A percentile compares a stretch with the other conserved stretches of the same genome.
phyloP scores from a whole-genome alignment of 1,284 basidiomycete genomes.

The Papiliotrema nemorosa region DNA sequence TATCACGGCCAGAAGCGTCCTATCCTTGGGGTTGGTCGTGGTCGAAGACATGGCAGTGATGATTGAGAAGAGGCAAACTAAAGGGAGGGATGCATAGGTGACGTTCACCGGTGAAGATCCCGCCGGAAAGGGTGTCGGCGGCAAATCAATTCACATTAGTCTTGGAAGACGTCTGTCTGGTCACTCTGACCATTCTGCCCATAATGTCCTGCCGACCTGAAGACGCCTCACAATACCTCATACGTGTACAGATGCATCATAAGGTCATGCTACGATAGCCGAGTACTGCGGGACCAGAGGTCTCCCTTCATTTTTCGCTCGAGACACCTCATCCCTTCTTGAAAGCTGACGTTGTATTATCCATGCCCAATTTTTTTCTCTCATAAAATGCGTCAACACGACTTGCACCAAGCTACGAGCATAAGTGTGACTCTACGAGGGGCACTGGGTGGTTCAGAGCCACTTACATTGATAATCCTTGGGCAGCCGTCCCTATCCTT shows the following conservation, averaged over 20 bases:
- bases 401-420: slow-evolving; percentile 41
- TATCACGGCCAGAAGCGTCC: slow-evolving; percentile 84
- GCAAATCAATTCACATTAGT: too few relatives aligned
- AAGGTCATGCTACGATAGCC: too few relatives aligned
- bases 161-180: too few relatives aligned
- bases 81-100: background rate
- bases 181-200: too few relatives aligned
- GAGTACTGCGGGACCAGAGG: too few relatives aligned
- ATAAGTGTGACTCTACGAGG: background rate
- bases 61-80: background rate
- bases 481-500: slow-evolving; percentile 98
- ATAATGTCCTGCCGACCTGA: too few relatives aligned
- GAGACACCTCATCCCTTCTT: slow-evolving; percentile 38
- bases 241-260: too few relatives aligned
- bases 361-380: slow-evolving; percentile 40
- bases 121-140: too few relatives aligned
- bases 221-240: too few relatives aligned
- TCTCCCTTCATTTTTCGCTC: too few relatives aligned
- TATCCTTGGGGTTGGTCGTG: slow-evolving; percentile 60
- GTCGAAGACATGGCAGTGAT: slow-evolving; percentile 20
- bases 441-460: background rate
- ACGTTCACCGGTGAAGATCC: background rate
- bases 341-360: slow-evolving; percentile 35
- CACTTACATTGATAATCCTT: slow-evolving; percentile 79
- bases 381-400: slow-evolving; percentile 48